Conservation (phyloP, 495 filamentous ascomycete species). For the Hyaloscypha bicolor region DNA sequence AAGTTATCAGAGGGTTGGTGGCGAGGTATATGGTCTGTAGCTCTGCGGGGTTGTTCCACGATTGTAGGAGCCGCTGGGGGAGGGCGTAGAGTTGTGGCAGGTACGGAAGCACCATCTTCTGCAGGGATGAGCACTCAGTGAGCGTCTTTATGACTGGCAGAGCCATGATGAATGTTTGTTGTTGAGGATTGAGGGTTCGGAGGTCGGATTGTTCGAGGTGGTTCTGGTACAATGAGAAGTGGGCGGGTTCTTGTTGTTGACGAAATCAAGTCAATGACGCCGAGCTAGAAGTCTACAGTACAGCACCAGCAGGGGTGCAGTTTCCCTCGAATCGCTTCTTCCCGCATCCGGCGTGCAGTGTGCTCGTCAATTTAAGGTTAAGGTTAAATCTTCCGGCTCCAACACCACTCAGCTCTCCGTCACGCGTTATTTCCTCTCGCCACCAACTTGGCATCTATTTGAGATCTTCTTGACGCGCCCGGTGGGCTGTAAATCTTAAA, state of each 20-base stretch:
- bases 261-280: not conserved
- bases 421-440: not conserved
- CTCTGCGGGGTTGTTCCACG: conserved; percentile 53
- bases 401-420: not conserved
- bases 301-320: conserved; percentile 1
- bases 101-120: conserved; percentile 71
- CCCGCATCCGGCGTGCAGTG: not conserved
- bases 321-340: not conserved
- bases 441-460: not conserved
- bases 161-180: conserved; percentile 48
- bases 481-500: not conserved
- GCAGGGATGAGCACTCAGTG: conserved; percentile 71
- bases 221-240: not conserved
- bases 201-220: not conserved
- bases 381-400: not conserved
- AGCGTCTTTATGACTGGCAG: conserved; percentile 70
- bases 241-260: not conserved
- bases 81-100: conserved; percentile 76
- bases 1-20: conserved; percentile 85
- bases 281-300: not conserved
- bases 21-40: conserved; percentile 70
- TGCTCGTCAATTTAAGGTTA: not conserved
- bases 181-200: not conserved
- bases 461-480: not conserved
- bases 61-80: conserved; percentile 61